These are phyloP conservation scores for Phylloporus rhodoxanthus DNA, from an alignment of 768 basidiomycete species.

Conservation along the genomic window DNA sequence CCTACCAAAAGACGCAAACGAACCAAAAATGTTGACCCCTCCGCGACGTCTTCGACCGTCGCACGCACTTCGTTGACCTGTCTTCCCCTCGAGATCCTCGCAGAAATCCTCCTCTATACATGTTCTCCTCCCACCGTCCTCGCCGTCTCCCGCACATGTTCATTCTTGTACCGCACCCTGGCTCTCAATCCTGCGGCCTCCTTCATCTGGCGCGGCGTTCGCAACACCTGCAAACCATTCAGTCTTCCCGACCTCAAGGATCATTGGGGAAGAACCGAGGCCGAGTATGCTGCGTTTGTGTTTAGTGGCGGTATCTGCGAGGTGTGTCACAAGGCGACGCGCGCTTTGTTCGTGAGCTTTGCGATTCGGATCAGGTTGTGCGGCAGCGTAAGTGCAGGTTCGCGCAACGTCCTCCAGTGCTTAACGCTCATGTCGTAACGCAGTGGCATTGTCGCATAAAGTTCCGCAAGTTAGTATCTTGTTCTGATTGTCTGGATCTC, in stretches of 20 bases:
- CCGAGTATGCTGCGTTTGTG: slow-evolving; percentile 57
- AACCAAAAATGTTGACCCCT: background rate
- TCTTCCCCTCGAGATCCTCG: slow-evolving; percentile 59
- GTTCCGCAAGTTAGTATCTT: slow-evolving; percentile 14
- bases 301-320: slow-evolving; percentile 55
- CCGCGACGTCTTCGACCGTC: background rate
- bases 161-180: slow-evolving; percentile 46
- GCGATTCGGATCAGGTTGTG: slow-evolving; percentile 45
- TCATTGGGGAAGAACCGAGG: slow-evolving; percentile 41
- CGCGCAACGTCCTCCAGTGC: background rate
- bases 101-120: slow-evolving; percentile 53
- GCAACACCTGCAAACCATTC: slow-evolving; percentile 32
- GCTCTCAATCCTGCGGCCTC: slow-evolving; percentile 36
- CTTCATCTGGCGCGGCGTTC: slow-evolving; percentile 57
- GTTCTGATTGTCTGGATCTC: background rate
- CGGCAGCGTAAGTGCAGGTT: slow-evolving; percentile 25
- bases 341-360: slow-evolving; percentile 42
- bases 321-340: slow-evolving; percentile 42
- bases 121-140: slow-evolving; percentile 52
- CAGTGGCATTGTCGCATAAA: slow-evolving; percentile 20
- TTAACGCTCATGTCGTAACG: background rate
- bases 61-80: slow-evolving; percentile 8
- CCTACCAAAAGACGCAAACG: slow-evolving; percentile 11
- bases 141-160: slow-evolving; percentile 53
- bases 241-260: slow-evolving; percentile 40